Evolutionary conservation across 306 rosid species (phyloP).

Genomic region (Vigna trinervia): DNA sequence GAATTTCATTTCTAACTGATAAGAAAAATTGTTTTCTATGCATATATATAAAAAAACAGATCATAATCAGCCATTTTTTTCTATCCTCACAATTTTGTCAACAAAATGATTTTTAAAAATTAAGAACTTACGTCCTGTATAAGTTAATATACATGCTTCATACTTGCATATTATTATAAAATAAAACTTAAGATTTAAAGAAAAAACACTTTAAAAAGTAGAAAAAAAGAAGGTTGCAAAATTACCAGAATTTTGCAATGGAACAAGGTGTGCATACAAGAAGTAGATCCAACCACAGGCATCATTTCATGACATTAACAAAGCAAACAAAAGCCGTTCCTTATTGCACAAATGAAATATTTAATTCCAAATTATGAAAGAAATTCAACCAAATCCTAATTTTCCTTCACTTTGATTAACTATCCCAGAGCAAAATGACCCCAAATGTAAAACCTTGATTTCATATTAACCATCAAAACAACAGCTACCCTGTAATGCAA

Average conservation of each 20-base stretch:
- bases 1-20: slow-evolving; percentile 8
- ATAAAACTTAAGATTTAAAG: not conserved
- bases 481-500: slow-evolving; percentile 39
- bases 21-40: not conserved
- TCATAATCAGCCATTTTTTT: slow-evolving; percentile 6
- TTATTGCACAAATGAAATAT: too few species aligned
- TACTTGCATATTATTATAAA: not conserved
- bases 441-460: slow-evolving; percentile 33
- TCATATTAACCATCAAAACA: slow-evolving; percentile 46
- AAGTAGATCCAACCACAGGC: slow-evolving; percentile 41
- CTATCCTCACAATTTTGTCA: not conserved
- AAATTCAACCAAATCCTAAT: slow-evolving; percentile 47
- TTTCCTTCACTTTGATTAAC: slow-evolving; percentile 42
- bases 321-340: slow-evolving; percentile 24
- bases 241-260: not conserved
- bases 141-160: slow-evolving; percentile 15
- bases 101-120: not conserved
- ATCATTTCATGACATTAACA: slow-evolving; percentile 21
- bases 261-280: slow-evolving; percentile 15
- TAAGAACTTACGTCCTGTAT: not conserved
- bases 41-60: not conserved
- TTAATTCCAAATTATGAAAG: slow-evolving; percentile 23
- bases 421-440: slow-evolving; percentile 48
- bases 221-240: not conserved
- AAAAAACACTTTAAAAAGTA: not conserved